These are phyloP conservation scores for Trichoderma cornu-damae DNA, from an alignment of 2,329 filamentous ascomycete genomes.

Conservation along the genomic window DNA sequence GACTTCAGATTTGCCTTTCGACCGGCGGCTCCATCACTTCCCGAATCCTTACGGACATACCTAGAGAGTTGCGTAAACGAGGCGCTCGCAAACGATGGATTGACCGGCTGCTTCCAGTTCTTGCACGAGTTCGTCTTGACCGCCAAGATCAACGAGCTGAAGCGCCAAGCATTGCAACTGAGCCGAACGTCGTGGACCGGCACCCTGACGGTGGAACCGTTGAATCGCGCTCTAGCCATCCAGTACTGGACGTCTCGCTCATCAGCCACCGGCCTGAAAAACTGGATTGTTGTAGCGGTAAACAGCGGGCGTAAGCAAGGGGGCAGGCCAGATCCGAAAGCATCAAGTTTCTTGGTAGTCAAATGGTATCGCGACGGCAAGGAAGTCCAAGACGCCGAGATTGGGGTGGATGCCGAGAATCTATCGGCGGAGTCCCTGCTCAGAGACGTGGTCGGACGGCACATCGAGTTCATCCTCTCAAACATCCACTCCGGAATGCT, in stretches of 20 bases:
- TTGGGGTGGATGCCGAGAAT: conserved; percentile 59
- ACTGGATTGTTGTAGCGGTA: conserved; percentile 85
- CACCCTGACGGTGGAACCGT: conserved; percentile 67
- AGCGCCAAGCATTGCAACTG: conserved; percentile 69
- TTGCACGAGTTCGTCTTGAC: conserved; percentile 85
- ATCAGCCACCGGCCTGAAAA: conserved; percentile 58
- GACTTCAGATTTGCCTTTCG: conserved; percentile 81
- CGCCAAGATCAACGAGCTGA: conserved; percentile 80
- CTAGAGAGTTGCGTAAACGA: conserved; percentile 70
- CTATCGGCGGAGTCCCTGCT: conserved; percentile 73
- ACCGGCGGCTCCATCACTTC: conserved; percentile 58
- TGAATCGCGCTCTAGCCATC: conserved; percentile 76
- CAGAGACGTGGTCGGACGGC: conserved; percentile 66
- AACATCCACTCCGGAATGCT: conserved; percentile 58
- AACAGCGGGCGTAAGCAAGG: conserved; percentile 55
- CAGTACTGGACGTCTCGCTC: conserved; percentile 78
- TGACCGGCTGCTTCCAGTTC: conserved; percentile 77
- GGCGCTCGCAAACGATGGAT: conserved; percentile 61
- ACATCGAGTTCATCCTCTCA: conserved; percentile 67
- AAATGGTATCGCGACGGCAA: conserved; percentile 84
- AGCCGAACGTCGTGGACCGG: conserved; percentile 70
- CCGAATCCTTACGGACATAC: conserved; percentile 57
- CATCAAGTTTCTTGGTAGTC: conserved; percentile 52
- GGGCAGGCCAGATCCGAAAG: conserved; percentile 36
- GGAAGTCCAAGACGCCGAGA: conserved; percentile 63